These are phyloP conservation scores for Ophiocordyceps camponoti-rufipedis DNA, from an alignment of 2,329 filamentous ascomycete genomes.

Conservation along the genomic window DNA sequence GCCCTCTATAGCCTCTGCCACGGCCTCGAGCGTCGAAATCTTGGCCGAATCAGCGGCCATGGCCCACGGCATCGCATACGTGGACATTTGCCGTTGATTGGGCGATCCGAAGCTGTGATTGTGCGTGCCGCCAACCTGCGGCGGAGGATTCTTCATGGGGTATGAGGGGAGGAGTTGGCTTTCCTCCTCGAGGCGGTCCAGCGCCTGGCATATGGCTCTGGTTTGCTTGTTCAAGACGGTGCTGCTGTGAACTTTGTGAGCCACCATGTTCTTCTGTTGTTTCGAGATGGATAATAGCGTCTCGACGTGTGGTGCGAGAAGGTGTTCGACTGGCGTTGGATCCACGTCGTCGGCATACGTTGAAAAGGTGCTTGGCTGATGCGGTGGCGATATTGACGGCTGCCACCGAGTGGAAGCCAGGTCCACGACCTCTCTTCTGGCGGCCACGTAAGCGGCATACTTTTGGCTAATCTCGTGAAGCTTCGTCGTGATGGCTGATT, in stretches of 20 bases:
- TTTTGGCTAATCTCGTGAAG: slow-evolving; percentile 31
- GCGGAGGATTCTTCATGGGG: slow-evolving; percentile 19
- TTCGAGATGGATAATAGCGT: slow-evolving; percentile 31
- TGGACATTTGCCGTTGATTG: slow-evolving; percentile 20
- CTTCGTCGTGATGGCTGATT: slow-evolving; percentile 16
- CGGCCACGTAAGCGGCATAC: slow-evolving; percentile 33
- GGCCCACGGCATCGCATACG: slow-evolving; percentile 36
- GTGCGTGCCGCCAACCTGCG: slow-evolving; percentile 21
- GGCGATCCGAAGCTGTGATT: slow-evolving; percentile 20
- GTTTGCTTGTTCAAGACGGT: slow-evolving; percentile 28
- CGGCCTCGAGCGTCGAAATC: slow-evolving; percentile 35
- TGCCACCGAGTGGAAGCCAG: slow-evolving; percentile 16
- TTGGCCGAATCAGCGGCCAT: slow-evolving; percentile 42
- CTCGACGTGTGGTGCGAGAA: slow-evolving; percentile 38
- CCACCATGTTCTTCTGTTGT: slow-evolving; percentile 36
- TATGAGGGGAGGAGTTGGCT: slow-evolving; percentile 40
- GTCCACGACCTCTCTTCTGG: slow-evolving; percentile 28
- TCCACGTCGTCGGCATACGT: slow-evolving; percentile 4
- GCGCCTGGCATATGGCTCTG: slow-evolving; percentile 27
- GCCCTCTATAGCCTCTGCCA: slow-evolving; percentile 40
- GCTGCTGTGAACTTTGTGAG: slow-evolving; percentile 40
- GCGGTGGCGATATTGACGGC: slow-evolving; percentile 8
- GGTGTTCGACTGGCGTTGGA: slow-evolving; percentile 14
- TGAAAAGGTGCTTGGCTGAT: slow-evolving; percentile 3
- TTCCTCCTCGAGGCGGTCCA: slow-evolving; percentile 39